Base-by-base conservation (phyloP, 1,284 basidiomycete genomes). In the Ceratobasidium sp. region DNA sequence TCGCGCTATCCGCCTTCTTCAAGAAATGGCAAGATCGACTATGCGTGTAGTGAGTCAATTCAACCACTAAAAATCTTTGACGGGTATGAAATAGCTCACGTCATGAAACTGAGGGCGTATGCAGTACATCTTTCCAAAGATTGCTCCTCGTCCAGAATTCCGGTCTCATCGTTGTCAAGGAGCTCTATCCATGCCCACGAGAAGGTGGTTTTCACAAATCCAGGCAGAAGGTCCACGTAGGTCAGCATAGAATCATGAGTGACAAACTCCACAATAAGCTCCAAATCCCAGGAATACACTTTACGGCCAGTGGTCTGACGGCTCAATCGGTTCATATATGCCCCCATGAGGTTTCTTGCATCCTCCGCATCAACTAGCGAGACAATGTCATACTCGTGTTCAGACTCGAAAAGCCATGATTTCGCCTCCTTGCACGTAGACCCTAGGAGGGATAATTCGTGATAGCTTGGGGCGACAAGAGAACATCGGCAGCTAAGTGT, bases 361-460 rank as follows among this genome's bases (percentile, higher is more conserved):
- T 62, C 59, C 9, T 43, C 24, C 37, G 22, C 13, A 31, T 46
- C 59, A 19, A 62, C 59, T 14, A 62, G 22, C 19, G 59, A 62
- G 6, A 62, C 1, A 1, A 46, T 13, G 22, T 46, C 24, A 29
- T 63, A 43, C 27, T 63, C 61, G 31, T 63, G 39, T 16, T 43
- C 24, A 16, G 11, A 13, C 11, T 43, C 39, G 6, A 46, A n/a
- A 22, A 22, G 61, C n/a, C 43, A 46, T 24, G 11, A 13, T 11
- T 16, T 24, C 13, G 41, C 39, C 11, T 63, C 61, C 19, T 13
- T 14, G 61, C 61, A 63, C 13, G 43, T 63, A 4, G 16, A 14
- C 13, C 13, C 22, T 37, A 63, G 22, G 43, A 43, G 29, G 31
- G 27, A 43, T 63, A 29, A 14, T n/a, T 63, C 61, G 22, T 63